Evolutionary conservation across 106 monocot genomes (phyloP), one percentile per base, ranked within the genome.

Genomic region (Apostasia shenzhenica): DNA sequence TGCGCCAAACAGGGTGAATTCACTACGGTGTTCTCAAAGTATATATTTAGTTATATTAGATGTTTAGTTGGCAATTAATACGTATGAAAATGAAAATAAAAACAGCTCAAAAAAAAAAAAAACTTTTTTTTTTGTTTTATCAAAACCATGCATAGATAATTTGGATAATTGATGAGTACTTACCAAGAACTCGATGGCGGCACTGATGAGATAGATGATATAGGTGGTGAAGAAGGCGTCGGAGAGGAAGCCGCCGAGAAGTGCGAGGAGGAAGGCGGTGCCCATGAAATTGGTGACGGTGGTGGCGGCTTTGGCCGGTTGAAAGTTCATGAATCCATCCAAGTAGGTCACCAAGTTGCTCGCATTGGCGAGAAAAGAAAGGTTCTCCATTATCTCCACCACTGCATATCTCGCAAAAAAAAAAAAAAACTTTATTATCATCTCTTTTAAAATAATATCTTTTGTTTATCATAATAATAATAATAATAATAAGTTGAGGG

Each of bases 251-350:
- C 94, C 87, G 9, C 90, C 94, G 48, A 94, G 87, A 1, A 94
- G 87, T 13, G 90, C 87, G 48, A 94, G 81, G 45, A 94, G 83
- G 77, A 94, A 94, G 38, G 85, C 81, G 5, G 94, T 94, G 26
- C 90, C 94, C 91, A 94, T 94, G 87, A 94, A 94, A 54, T 90
- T 91, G 45, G 94, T 94, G 55, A 94, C 90, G 7, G 85, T 63
- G 48, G 75, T 94, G 37, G 90, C 84, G 2, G 94, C 75, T 8
- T 72, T 66, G 0, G 90, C 40, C 14, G 83, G 87, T 13, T 82
- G 70, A 69, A 90, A 71, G 59, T 94, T 78, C 94, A 94, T 94
- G 83, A 75, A 83, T 0, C 70, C 61, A 12, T 57, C 42, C 61
- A 94, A 54, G 72, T 94, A 94, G 6, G 74, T 80, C 42, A 94